These are phyloP conservation scores for Metarhizium sp. DNA, from an alignment of 2,329 filamentous ascomycete genomes.

Conservation along the genomic window DNA sequence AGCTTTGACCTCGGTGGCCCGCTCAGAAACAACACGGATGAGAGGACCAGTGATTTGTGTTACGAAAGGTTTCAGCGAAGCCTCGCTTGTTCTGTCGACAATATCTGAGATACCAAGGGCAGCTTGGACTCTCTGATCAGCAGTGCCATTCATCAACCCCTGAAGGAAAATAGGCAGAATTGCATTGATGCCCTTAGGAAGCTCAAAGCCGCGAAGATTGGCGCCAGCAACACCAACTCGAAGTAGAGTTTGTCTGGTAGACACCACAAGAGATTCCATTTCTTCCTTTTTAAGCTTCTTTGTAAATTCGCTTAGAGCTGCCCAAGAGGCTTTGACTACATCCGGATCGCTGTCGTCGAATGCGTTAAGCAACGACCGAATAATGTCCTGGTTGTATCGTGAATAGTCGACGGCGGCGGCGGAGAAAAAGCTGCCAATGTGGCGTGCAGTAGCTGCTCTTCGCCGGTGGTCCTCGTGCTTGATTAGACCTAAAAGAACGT, in stretches of 20 bases:
- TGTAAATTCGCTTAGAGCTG: slow-evolving; percentile 77
- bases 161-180: slow-evolving; percentile 95
- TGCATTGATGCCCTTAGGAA: slow-evolving; percentile 96
- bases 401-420: slow-evolving; percentile 80
- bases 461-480: slow-evolving; percentile 90
- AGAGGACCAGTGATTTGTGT: slow-evolving; percentile 96
- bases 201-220: slow-evolving; percentile 75
- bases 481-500: slow-evolving; percentile 73
- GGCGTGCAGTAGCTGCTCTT: slow-evolving; percentile 66
- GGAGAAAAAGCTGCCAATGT: slow-evolving; percentile 80
- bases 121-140: slow-evolving; percentile 84
- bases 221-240: slow-evolving; percentile 82
- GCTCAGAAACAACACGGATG: slow-evolving; percentile 94
- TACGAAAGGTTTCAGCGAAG: slow-evolving; percentile 86
- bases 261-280: slow-evolving; percentile 86
- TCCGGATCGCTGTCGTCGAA: slow-evolving; percentile 80
- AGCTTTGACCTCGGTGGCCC: slow-evolving; percentile 90
- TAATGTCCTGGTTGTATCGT: slow-evolving; percentile 90
- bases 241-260: slow-evolving; percentile 76
- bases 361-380: slow-evolving; percentile 79
- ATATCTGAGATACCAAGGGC: slow-evolving; percentile 93
- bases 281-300: slow-evolving; percentile 90
- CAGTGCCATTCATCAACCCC: slow-evolving; percentile 90
- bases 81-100: slow-evolving; percentile 81
- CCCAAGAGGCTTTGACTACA: slow-evolving; percentile 86